These are phyloP conservation scores for Phytophthora agathidicida DNA, from an alignment of 352 stramenopile species.

Conservation along the genomic window DNA sequence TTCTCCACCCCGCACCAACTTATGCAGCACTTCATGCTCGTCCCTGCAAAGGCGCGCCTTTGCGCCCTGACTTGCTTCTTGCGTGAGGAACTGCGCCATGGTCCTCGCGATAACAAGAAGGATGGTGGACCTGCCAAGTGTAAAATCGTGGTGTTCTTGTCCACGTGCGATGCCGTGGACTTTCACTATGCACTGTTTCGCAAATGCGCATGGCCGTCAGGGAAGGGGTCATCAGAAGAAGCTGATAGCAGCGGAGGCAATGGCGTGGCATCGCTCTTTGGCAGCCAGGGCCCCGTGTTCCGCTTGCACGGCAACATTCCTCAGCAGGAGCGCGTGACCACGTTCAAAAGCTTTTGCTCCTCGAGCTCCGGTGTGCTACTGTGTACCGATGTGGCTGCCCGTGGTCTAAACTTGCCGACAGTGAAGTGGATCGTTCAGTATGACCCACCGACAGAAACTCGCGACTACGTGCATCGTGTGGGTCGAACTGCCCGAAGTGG, in stretches of 20 bases:
- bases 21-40: constrained; percentile 96
- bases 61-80: constrained; percentile 94
- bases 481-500: constrained; percentile 98
- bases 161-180: constrained; percentile 97
- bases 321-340: constrained; percentile 96
- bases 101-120: constrained; percentile 36
- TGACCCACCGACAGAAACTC: constrained; percentile 98
- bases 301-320: constrained; percentile 96
- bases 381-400: constrained; percentile 98
- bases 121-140: constrained; percentile 36
- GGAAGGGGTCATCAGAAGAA: constrained; percentile 71
- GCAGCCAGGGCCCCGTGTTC: constrained; percentile 64
- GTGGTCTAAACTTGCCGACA: constrained; percentile 97
- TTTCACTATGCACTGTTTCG: constrained; percentile 95
- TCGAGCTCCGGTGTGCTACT: constrained; percentile 93
- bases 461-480: constrained; percentile 99
- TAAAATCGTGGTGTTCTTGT: constrained; percentile 97
- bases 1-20: constrained; percentile 94
- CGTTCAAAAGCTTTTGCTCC: constrained; percentile 94
- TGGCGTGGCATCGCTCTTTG: constrained; percentile 63
- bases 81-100: constrained; percentile 62
- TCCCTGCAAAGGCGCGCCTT: constrained; percentile 94
- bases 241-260: constrained; percentile 85
- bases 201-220: constrained; percentile 75
- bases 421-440: constrained; percentile 98